phyloP scores from a whole-genome alignment of 2,329 filamentous ascomycete genomes.

The Aspergillus quadricinctus region DNA sequence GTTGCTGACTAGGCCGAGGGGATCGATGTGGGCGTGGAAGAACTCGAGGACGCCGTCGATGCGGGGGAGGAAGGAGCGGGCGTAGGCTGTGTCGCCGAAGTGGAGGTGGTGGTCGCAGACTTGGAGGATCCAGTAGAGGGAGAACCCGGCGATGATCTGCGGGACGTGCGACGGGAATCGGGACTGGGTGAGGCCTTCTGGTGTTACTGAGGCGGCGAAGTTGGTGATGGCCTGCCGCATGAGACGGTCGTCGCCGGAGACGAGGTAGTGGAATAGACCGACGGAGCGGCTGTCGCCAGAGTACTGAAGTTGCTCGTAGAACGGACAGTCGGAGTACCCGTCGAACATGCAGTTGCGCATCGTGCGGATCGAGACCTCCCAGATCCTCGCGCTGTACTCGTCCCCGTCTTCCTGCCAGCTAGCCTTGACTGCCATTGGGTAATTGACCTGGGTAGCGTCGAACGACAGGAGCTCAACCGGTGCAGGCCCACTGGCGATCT shows the following conservation, averaged over 20 bases:
- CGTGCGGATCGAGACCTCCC: constrained; percentile 30
- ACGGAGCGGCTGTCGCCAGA: constrained; percentile 22
- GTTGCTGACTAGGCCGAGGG: constrained; percentile 17
- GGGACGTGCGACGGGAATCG: constrained; percentile 29
- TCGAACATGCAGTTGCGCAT: constrained; percentile 36
- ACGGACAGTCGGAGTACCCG: constrained; percentile 33
- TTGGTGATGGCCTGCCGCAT: constrained; percentile 31
- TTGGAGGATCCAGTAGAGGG: constrained; percentile 31
- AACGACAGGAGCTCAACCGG: constrained; percentile 24
- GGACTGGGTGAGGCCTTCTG: constrained; percentile 27
- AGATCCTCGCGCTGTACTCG: constrained; percentile 18
- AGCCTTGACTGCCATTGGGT: constrained; percentile 32
- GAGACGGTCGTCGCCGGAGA: constrained; percentile 30
- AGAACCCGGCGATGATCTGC: constrained; percentile 27
- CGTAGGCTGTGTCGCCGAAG: constrained; percentile 25
- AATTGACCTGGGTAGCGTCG: constrained; percentile 32
- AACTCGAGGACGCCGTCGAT: constrained; percentile 24
- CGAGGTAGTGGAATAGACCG: constrained; percentile 29
- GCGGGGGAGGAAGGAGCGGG: constrained; percentile 18
- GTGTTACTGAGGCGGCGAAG: constrained; percentile 24
- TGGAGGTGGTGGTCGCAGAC: constrained; percentile 28
- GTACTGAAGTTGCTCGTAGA: constrained; percentile 36
- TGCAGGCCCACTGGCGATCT: constrained; percentile 20
- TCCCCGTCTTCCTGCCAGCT: constrained; percentile 15
- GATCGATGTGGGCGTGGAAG: constrained; percentile 17